Evolutionary conservation across 164 flowering plant genomes (phyloP), one percentile per base, ranked within the genome.

Genomic region (Kalanchoe fedtschenkoi): DNA sequence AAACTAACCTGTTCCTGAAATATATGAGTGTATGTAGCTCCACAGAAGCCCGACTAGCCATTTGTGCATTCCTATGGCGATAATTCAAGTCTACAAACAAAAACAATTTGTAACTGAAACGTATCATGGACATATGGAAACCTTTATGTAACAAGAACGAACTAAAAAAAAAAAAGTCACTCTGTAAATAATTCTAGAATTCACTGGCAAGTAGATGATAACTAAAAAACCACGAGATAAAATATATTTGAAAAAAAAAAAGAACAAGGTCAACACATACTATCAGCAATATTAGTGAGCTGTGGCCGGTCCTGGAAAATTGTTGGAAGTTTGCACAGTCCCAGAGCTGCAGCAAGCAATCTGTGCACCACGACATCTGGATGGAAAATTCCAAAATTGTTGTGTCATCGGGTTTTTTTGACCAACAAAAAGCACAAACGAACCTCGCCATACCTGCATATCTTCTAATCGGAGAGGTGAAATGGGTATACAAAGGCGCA

Each of bases 11-110:
- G 35, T 87, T 87, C 62, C 87, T 79, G 84, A 95, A 93, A 76
- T 75, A 90, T 30, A 88, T 87, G 43, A 88, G 78, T 10, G 99
- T 93, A 69, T 93, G 97, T 61, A 93, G 90, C 84, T 93, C 99
- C 35, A 93, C 95, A 13, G 99, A 93, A 46, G 91, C 87, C 60
- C 99, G 78, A 43, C 99, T 69, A 10, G 99, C 99, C 96, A 93
- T 93, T 75, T 93, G 99, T 33, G 97, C 99, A 80, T 93, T 93
- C 66, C 95, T 85, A 68, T 93, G 99, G 38, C 99, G 92, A 76
- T 81, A 85, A 76, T 93, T 93, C 67, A 93, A 71, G 84, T 93
- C 99, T 93, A 84, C 33, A 73, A 60, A 53, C 41, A 32, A 30
- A 38, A n/a, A n/a, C n/a, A n/a, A n/a, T n/a, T n/a, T n/a, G n/a